Percentiles rank a stretch among this genome's conserved stretches.
Evolutionary conservation across 345 rosid genomes (phyloP).

Genomic region (Murraya paniculata): DNA sequence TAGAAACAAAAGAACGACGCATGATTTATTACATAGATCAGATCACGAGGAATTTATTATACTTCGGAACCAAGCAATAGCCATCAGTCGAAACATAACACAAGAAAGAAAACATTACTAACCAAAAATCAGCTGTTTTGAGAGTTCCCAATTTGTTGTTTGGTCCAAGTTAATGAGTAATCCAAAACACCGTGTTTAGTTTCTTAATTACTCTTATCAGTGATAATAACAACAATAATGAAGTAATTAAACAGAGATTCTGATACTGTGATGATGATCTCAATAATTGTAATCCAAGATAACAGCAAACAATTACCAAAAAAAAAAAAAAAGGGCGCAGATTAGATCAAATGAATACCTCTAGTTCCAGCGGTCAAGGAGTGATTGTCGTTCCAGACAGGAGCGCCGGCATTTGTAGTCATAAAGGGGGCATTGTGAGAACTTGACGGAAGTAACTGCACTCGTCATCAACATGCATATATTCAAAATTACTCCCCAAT

Average conservation of each 20-base stretch:
- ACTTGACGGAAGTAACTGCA: slow-evolving; percentile 67
- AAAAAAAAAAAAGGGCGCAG: not conserved
- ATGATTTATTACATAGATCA: not conserved
- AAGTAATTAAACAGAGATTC: not conserved
- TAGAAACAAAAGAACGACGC: not conserved
- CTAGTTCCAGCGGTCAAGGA: slow-evolving; percentile 78
- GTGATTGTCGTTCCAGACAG: slow-evolving; percentile 73
- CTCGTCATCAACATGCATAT: not conserved
- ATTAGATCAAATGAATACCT: slow-evolving; percentile 37
- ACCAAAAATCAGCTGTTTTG: not conserved
- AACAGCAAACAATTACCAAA: not conserved
- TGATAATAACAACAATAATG: not conserved
- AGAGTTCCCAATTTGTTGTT: not conserved
- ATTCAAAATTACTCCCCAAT: not conserved
- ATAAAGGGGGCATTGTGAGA: slow-evolving; percentile 58
- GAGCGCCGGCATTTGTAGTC: slow-evolving; percentile 85
- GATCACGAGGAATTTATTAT: not conserved
- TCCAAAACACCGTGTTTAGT: not conserved
- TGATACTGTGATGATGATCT: not conserved
- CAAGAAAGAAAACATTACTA: not conserved
- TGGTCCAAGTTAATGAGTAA: not conserved
- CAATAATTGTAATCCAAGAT: not conserved
- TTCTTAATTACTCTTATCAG: not conserved
- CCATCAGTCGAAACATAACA: not conserved
- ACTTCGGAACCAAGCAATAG: too few species aligned